Evolutionary conservation across 2,329 filamentous ascomycete genomes (phyloP).

Genomic region (Davidsoniella neocaledoniae): DNA sequence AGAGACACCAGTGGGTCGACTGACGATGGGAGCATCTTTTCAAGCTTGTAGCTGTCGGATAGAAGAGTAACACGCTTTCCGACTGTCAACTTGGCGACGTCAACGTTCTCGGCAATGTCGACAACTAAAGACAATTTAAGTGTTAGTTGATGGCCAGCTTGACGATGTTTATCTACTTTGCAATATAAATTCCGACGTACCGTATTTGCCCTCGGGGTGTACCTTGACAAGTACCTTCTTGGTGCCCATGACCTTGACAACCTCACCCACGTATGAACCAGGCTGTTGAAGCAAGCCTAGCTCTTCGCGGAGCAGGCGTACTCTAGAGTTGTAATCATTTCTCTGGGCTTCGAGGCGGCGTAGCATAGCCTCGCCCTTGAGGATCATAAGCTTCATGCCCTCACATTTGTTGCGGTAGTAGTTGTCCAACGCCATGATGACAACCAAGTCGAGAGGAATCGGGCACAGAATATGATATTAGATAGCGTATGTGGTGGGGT

Average conservation of each 20-base stretch:
- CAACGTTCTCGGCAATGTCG: conserved; percentile 85
- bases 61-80: conserved; percentile 95
- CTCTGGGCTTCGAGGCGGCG: conserved; percentile 91
- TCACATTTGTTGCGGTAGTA: conserved; percentile 99
- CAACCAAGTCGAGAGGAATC: background rate
- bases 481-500: background rate
- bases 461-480: background rate
- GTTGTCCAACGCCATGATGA: conserved; percentile 88
- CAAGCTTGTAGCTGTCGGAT: conserved; percentile 95
- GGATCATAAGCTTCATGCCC: conserved; percentile 99
- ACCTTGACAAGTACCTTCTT: conserved; percentile 99
- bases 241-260: conserved; percentile 99
- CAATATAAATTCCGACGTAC: conserved; percentile 32
- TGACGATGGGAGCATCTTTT: conserved; percentile 95
- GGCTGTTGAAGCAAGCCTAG: conserved; percentile 91
- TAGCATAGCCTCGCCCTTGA: conserved; percentile 91
- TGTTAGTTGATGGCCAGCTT: background rate
- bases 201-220: conserved; percentile 98
- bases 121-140: conserved; percentile 47
- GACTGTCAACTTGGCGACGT: conserved; percentile 86
- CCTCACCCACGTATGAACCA: conserved; percentile 94
- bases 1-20: conserved; percentile 96
- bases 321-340: conserved; percentile 98
- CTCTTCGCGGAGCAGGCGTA: conserved; percentile 87
- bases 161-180: conserved; percentile 11